Evolutionary conservation across 2,329 filamentous ascomycete species (phyloP), one percentile per base, ranked within the genome.

Genomic region (Colletotrichum coccodes): DNA sequence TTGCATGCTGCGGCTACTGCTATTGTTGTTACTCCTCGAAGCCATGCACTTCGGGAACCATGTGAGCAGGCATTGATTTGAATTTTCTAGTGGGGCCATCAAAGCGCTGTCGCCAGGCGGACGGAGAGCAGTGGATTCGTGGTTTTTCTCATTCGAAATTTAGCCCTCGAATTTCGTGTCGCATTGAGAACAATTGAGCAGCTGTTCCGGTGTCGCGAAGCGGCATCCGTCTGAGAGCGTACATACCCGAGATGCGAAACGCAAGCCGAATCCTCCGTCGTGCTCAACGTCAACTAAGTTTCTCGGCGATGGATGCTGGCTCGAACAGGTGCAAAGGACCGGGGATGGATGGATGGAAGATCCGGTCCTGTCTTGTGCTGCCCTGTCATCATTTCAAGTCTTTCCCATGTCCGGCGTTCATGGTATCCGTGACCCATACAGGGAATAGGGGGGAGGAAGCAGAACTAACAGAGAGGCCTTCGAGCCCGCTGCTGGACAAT

Each of bases 61-160:
- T 69, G 61, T 46, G 61, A 50, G 54, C 66, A 65, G 61, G 66
- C 61, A 69, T 69, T 69, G 62, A 69, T 65, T 68, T 68, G 65
- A 64, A 64, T 68, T 68, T 64, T 14, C 12, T 18, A 56, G 66
- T 66, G 61, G 66, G 65, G 40, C 42, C 23, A 65, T 56, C 54
- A 56, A 38, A 59, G 61, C 60, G 38, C 36, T 26, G 64, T 64
- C 30, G 53, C 60, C 44, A 64, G 64, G 57, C 64, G 54, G 54
- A 66, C 60, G 66, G 62, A 38, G 21, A 32, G 49, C 28, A 26
- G 61, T 66, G 66, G 66, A 18, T 69, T 69, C 66, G 26, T 30
- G 40, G 21, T 28, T 34, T 34, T 30, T 36, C 42, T 23, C 38
- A 28, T 47, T 54, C 26, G 61, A 60, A 54, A 50, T 65, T 65